Evolutionary conservation across 176 grass and related monocot genomes (phyloP).

Genomic region (Phoenix roebelenii): DNA sequence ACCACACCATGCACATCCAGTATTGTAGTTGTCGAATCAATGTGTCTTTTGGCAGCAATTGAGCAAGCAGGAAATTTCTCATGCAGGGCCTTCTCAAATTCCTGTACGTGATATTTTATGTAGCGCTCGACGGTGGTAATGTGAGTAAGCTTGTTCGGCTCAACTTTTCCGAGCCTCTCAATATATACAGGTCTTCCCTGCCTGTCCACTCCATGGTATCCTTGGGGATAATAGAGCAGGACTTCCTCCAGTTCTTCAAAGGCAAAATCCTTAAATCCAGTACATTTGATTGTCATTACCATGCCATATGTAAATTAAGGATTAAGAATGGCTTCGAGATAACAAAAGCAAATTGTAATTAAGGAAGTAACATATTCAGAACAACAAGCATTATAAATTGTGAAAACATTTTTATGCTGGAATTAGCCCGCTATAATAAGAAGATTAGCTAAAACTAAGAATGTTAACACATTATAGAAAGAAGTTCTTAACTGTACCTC

Average conservation of each 20-base stretch:
- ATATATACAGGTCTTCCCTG: conserved; percentile 86
- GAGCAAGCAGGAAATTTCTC: conserved; percentile 95
- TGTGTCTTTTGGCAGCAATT: conserved; percentile 86
- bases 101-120: conserved; percentile 98
- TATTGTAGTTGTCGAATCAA: conserved; percentile 77
- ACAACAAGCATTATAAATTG: too few species aligned
- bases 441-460: too few species aligned
- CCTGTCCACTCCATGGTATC: conserved; percentile 79
- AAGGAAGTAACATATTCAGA: too few species aligned
- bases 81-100: conserved; percentile 91
- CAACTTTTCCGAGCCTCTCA: conserved; percentile 89
- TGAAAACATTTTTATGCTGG: too few species aligned
- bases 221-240: conserved; percentile 72
- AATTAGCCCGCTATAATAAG: too few species aligned
- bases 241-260: conserved; percentile 83
- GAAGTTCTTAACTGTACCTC: too few species aligned
- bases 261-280: conserved; percentile 64
- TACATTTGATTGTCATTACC: too few species aligned
- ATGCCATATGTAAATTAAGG: too few species aligned
- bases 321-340: too few species aligned
- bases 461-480: too few species aligned
- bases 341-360: too few species aligned
- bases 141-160: conserved; percentile 74
- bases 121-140: conserved; percentile 80
- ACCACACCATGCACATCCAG: conserved; percentile 98